Evolutionary conservation across 106 monocot genomes (phyloP).

Genomic region (Dendrobium chrysotoxum): DNA sequence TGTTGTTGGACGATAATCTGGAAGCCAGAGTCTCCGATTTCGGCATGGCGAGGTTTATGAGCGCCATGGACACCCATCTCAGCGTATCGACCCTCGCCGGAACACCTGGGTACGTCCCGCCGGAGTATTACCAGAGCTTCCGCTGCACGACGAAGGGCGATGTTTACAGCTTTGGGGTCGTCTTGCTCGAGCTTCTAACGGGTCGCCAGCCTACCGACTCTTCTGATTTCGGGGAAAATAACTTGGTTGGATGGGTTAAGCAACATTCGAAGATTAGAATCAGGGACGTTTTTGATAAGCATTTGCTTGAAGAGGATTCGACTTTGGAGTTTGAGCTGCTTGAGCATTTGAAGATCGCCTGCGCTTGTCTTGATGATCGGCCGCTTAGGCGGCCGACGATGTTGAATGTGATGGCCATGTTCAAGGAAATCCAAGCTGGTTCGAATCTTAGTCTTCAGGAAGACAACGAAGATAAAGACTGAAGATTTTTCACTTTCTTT

Average conservation of each 20-base stretch:
- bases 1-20: conserved; percentile 60
- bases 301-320: conserved; percentile 50
- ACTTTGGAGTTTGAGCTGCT: conserved; percentile 50
- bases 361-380: conserved; percentile 67
- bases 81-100: conserved; percentile 80
- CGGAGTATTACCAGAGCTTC: conserved; percentile 82
- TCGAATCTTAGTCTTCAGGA: not conserved
- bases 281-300: conserved; percentile 57
- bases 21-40: conserved; percentile 86
- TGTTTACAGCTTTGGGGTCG: conserved; percentile 55
- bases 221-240: conserved; percentile 79
- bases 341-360: conserved; percentile 79
- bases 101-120: conserved; percentile 37
- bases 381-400: conserved; percentile 69
- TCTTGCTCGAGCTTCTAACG: too few relatives aligned
- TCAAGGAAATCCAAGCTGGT: conserved; percentile 83
- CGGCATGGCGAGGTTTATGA: conserved; percentile 89
- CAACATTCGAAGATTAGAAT: conserved; percentile 50
- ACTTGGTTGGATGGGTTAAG: conserved; percentile 93
- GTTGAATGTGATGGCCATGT: conserved; percentile 85
- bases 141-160: conserved; percentile 89
- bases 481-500: too few relatives aligned
- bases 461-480: too few relatives aligned
- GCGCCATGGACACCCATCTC: conserved; percentile 77
- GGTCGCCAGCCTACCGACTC: conserved; percentile 62